Conservation (phyloP, 1,284 basidiomycete species). For the Ceratorhiza oryzae-sativae region DNA sequence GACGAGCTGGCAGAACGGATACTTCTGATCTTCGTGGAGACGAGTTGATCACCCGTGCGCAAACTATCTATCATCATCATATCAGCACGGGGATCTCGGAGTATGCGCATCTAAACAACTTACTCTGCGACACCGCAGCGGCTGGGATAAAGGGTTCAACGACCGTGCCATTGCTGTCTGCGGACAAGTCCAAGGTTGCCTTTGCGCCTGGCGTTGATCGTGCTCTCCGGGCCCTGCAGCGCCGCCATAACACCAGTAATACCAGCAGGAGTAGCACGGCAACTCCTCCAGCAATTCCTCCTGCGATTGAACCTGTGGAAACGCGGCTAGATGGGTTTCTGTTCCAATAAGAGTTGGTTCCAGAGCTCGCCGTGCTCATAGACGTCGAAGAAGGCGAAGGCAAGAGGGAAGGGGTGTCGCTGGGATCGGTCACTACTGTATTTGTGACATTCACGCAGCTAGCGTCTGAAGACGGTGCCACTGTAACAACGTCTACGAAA, state of each 20-base stretch:
- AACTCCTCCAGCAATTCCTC: constrained; percentile 13
- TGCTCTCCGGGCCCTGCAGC: neutral
- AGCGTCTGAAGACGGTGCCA: constrained; percentile 5
- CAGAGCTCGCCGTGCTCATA: neutral
- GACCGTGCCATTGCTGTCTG: neutral
- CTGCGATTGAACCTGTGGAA: neutral
- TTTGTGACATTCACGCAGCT: constrained; percentile 27
- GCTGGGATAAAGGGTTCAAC: constrained; percentile 13
- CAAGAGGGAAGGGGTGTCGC: neutral
- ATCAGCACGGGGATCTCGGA: neutral
- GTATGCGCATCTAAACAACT: neutral
- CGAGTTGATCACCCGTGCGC: neutral
- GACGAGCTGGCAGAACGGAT: neutral
- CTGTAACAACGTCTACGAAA: constrained; percentile 14
- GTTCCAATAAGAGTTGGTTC: neutral
- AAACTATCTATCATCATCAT: neutral
- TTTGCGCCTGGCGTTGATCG: neutral
- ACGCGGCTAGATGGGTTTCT: neutral
- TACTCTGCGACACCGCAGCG: neutral
- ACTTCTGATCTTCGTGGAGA: neutral
- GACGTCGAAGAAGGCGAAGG: neutral
- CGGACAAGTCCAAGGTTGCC: neutral
- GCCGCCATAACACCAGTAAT: neutral
- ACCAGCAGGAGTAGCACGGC: neutral
- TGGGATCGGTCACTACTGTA: constrained; percentile 18